Evolutionary conservation across 495 filamentous ascomycete species (phyloP), one percentile per base, ranked within the genome.

Genomic region (Neohortaea acidophila): DNA sequence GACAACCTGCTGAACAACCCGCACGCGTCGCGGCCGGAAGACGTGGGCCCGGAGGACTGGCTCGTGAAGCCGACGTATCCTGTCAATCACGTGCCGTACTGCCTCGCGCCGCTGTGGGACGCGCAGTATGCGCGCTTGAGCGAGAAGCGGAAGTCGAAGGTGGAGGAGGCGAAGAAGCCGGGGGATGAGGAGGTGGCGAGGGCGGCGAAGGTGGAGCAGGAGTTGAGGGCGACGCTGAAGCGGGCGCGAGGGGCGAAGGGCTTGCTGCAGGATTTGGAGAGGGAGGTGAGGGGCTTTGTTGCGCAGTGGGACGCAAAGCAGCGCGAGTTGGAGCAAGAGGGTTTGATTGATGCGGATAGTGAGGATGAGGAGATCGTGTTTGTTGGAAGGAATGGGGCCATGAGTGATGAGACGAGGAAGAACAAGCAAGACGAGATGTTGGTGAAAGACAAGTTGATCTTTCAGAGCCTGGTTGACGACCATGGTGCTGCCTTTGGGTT

Each of bases 321-420:
- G 35, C 32, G 21, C 20, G 23, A 51, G 34, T 55, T 62, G 34
- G 66, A 73, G 21, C 67, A 64, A 0, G 64, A 70, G 39, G 63
- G 55, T 1, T 54, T 67, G 13, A 60, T 64, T 14, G 66, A 72
- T 14, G 58, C 64, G 12, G 72, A 72, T 38, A 64, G 67, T 15
- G 76, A 79, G 25, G 84, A 91, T 49, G 85, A 92, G 41, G 87
- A 96, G 59, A 84, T 96, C 47, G 84, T 94, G 2, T 94, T 93
- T 55, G 75, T 93, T 8, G 85, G 84, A 1, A 65, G 80, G 3
- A 77, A 82, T 49, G 78, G 80, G 4, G 65, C 63, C 39, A 82
- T 76, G 76, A 73, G 73, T 50, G 80, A 83, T 44, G 41, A 48
- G 37, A 31, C 26, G 28, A 21, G 38, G 21, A 20, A 17, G 21